Evolutionary conservation across 2,329 filamentous ascomycete genomes (phyloP).

Genomic region (Trichophyton verrucosum): DNA sequence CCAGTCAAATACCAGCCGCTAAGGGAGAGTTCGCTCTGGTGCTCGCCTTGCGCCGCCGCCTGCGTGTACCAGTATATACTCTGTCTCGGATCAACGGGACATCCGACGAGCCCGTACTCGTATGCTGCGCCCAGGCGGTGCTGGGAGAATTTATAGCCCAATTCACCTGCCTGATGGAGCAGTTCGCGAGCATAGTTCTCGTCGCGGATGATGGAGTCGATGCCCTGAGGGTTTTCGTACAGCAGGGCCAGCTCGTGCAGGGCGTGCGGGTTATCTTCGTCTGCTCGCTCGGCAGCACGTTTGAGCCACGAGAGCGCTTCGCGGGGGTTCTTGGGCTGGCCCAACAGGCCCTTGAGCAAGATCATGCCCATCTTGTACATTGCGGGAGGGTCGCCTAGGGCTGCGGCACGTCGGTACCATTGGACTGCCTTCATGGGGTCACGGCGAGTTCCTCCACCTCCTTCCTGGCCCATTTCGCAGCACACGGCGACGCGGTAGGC

Average conservation of each 20-base stretch:
- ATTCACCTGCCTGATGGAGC: conserved; percentile 70
- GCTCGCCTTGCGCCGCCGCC: conserved; percentile 84
- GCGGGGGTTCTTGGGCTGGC: conserved; percentile 65
- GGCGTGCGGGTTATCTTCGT: conserved; percentile 84
- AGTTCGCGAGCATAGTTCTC: conserved; percentile 68
- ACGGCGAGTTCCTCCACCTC: conserved; percentile 80
- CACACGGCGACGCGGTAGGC: conserved; percentile 94
- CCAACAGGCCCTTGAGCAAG: conserved; percentile 80
- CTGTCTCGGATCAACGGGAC: conserved; percentile 65
- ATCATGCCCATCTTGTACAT: conserved; percentile 99
- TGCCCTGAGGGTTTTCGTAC: conserved; percentile 44
- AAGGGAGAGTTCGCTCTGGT: conserved; percentile 75
- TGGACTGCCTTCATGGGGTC: conserved; percentile 91
- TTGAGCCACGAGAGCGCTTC: conserved; percentile 91
- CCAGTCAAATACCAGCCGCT: conserved; percentile 95
- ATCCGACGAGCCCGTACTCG: conserved; percentile 78
- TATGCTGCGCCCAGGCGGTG: conserved; percentile 77
- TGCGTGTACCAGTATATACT: conserved; percentile 91
- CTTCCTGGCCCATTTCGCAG: conserved; percentile 90
- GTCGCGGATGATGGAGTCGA: conserved; percentile 66
- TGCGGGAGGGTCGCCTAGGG: conserved; percentile 76
- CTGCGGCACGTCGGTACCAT: conserved; percentile 92
- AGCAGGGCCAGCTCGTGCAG: conserved; percentile 69
- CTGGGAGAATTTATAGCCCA: conserved; percentile 93
- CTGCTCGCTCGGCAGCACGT: conserved; percentile 76